These are phyloP conservation scores for Conticribra guillardii DNA, from an alignment of 108 stramenopile species.

Conservation along the genomic window DNA sequence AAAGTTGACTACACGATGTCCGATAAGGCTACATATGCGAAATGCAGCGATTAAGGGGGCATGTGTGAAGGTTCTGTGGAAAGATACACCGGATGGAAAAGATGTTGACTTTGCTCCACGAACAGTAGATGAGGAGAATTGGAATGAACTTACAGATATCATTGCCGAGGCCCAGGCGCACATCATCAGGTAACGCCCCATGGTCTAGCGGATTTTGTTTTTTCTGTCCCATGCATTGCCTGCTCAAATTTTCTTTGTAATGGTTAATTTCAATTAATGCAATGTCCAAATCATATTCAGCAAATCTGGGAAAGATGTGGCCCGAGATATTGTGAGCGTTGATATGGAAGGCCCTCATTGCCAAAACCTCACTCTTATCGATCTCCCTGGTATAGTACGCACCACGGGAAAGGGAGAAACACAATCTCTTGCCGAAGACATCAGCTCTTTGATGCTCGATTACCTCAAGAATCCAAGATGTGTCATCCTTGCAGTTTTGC, in stretches of 20 bases:
- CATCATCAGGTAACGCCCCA: too few relatives aligned
- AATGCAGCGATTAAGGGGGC: conserved; percentile 25
- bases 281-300: too few relatives aligned
- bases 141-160: conserved; percentile 26
- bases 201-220: too few relatives aligned
- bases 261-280: too few relatives aligned
- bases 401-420: conserved; percentile 64
- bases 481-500: conserved; percentile 81
- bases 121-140: conserved; percentile 36
- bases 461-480: conserved; percentile 74
- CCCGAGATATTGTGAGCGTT: conserved; percentile 60
- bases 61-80: conserved; percentile 52
- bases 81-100: conserved; percentile 12
- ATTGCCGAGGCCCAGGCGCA: conserved; percentile 58
- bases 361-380: conserved; percentile 80
- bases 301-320: conserved; percentile 44
- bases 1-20: conserved; percentile 64
- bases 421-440: conserved; percentile 52
- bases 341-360: conserved; percentile 48
- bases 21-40: conserved; percentile 43
- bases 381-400: conserved; percentile 91
- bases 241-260: too few relatives aligned
- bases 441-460: conserved; percentile 70
- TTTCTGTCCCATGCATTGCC: too few relatives aligned
- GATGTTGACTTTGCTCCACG: conserved; percentile 25